phyloP scores from a whole-genome alignment of 1,139 yeast species.

The Arxiozyma heterogenica region DNA sequence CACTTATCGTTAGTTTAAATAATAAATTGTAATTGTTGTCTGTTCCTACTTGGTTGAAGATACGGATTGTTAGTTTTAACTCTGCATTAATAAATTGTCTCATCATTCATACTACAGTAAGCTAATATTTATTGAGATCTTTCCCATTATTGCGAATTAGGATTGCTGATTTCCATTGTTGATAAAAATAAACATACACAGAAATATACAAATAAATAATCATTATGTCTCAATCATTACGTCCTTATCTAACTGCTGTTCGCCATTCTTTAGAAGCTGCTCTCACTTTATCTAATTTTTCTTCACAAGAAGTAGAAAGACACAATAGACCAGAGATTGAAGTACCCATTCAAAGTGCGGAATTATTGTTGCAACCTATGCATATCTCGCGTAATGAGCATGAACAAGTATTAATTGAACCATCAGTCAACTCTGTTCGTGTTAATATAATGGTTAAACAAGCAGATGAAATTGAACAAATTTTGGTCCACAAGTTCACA shows the following conservation, averaged over 20 bases:
- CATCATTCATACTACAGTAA: no score
- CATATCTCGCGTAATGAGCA: conserved; percentile 87
- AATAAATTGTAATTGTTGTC: no score
- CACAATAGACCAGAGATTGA: conserved; percentile 97
- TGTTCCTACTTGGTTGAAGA: no score
- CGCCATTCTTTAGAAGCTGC: conserved; percentile 92
- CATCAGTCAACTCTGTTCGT: conserved; percentile 84
- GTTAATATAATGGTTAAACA: conserved; percentile 89
- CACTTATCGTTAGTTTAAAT: no score
- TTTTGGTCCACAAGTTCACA: conserved; percentile 87
- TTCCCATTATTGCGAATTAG: neutral
- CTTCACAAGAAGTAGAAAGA: conserved; percentile 92
- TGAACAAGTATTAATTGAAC: conserved; percentile 86
- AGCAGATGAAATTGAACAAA: conserved; percentile 94
- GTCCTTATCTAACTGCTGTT: conserved; percentile 91
- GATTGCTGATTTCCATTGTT: neutral
- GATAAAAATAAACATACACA: neutral
- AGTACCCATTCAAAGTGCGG: conserved; percentile 61
- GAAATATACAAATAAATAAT: no score
- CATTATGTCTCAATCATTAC: conserved; percentile 78
- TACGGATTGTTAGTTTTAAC: no score
- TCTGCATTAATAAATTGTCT: no score
- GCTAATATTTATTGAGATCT: neutral
- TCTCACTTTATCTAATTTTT: conserved; percentile 86
- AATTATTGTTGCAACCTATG: conserved; percentile 82